Base-by-base conservation (phyloP, 305 asterid genomes). In the Fraxinus ornus region DNA sequence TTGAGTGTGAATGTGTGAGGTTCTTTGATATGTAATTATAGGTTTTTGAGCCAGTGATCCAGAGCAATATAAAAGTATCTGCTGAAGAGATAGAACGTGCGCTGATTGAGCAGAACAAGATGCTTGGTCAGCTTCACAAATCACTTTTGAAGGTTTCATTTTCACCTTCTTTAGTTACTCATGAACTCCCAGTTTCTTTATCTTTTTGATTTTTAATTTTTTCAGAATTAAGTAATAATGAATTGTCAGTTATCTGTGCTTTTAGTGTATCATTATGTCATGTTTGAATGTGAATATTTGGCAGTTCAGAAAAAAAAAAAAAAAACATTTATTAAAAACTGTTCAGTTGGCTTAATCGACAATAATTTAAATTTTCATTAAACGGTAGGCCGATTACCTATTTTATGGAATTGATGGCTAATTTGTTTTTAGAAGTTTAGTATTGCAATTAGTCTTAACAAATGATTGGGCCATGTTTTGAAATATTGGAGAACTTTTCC, bases 21-120 rank as follows among this genome's bases (percentile, higher is more conserved):
- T 32, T 62, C 5, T 81, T 8, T 21, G 0, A 44, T 68, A 70
- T 64, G 74, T 73, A 22, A 68, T 55, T 76, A 17, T 82, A 95
- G 99, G 94, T 94, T 5, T 95, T 94, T 86, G 92, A 89, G 87
- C 96, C 94, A 7, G 86, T 93, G 39, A 86, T 95, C 52, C 80
- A 80, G 84, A 84, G 80, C 75, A 86, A 86, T 62, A 22, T 92
- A 85, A 92, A 91, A 92, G 78, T 89, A 76, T 89, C 99, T 19
- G 97, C 98, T 28, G 97, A 95, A 85, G 97, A 95, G 78, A 84
- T 94, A 24, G 99, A 95, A 88, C 85, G 90, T 24, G 96, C 95
- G 12, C 93, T 95, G 78, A 90, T 95, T 52, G 90, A 87, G 86
- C 93, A 90, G 41, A 91, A 93, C 85, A 87, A 82, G 36, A 85